Base-by-base conservation (phyloP, 306 rosid species). In the Hippophae tibetana region DNA sequence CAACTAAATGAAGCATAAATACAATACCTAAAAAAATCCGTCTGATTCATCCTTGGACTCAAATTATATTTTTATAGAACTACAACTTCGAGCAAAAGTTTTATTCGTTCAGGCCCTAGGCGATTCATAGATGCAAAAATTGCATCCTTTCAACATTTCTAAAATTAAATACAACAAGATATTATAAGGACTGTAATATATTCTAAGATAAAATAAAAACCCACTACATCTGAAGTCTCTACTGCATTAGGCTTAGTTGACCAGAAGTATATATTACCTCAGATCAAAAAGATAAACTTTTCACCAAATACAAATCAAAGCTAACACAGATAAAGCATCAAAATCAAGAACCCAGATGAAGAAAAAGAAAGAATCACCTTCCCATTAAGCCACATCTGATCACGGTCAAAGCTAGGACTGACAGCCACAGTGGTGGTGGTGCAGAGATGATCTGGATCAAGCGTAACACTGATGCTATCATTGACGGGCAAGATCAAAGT, bases 381-480 rank as follows among this genome's bases (percentile, higher is more conserved):
- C 75, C 88, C 83, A 68, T 92, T 92, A 70, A 88, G 99, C 96
- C 96, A 92, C 96, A 92, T 88, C 41, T 90, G 93, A 72, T 92
- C 99, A n/a, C 77, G 76, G 3, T 73, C 72, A 48, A 92, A 92
- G 74, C 66, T 14, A 6, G 99, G 95, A 63, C 95, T 88, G 55
- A 86, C 99, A 60, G 96, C 89, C 51, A 92, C 99, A 13, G 95
- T 88, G 78, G 99, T 92, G 44, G 87, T 92, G 6, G 99, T 88
- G 62, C 99, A 92, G 52, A 92, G 94, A 56, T 92, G 96, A 50
- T 8, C 66, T 14, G 96, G 99, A 74, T 92, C 99, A 70, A 92
- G 96, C 51, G 99, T 92, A 7, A 88, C 95, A 55, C 99, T 92
- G 61, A 88, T 92, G 58, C 99, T 92, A 64, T 92, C 99, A 52